A percentile compares a stretch with the other conserved stretches of the same genome.
phyloP scores from a whole-genome alignment of 306 rosid species.

The Sophora flavescens region DNA sequence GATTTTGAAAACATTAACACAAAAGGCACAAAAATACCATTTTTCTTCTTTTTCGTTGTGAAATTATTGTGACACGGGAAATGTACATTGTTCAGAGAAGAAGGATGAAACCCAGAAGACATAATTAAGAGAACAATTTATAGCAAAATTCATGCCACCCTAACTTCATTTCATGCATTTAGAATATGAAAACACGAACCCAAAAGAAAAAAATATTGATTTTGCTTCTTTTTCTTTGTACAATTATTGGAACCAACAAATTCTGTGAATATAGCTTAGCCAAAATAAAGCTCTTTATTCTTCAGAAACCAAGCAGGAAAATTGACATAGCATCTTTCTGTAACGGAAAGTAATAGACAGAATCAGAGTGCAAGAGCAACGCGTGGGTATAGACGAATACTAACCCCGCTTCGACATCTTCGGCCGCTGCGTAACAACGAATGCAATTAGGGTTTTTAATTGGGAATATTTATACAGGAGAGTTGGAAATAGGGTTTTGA shows the following conservation, averaged over 20 bases:
- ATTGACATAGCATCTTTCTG: not conserved
- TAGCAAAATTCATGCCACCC: not conserved
- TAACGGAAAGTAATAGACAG: not conserved
- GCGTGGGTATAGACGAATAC: not conserved
- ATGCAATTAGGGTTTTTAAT: constrained; percentile 35
- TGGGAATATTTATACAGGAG: constrained; percentile 16
- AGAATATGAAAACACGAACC: not conserved
- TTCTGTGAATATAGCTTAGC: too few species aligned
- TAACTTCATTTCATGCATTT: not conserved
- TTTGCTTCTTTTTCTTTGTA: not conserved
- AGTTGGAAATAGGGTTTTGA: constrained; percentile 58
- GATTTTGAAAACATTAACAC: not conserved
- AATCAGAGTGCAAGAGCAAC: not conserved
- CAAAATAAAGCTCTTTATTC: not conserved
- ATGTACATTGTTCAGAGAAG: too few species aligned
- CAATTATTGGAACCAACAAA: not conserved
- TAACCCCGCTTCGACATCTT: constrained; percentile 74
- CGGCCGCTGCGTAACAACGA: constrained; percentile 35
- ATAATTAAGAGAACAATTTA: not conserved
- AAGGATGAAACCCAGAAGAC: too few species aligned
- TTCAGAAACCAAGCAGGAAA: not conserved
- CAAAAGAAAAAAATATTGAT: not conserved
- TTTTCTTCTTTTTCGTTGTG: not conserved
- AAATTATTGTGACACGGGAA: not conserved
- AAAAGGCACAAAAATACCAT: not conserved